Evolutionary conservation across 805 yeast species (phyloP).

Genomic region (Diddensiella transvaalensis): DNA sequence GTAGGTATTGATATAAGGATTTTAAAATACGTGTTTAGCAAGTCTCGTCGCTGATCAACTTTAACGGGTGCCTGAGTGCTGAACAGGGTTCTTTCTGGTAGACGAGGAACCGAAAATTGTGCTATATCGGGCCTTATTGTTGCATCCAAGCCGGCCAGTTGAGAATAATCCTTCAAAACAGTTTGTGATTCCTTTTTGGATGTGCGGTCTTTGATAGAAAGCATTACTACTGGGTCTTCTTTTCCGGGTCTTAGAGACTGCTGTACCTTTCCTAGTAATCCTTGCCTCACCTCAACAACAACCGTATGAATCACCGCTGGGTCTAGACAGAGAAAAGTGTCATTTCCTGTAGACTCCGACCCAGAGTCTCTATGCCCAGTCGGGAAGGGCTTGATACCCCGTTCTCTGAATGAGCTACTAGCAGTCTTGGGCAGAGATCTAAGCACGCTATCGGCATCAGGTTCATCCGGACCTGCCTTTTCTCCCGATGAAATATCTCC

Average conservation of each 20-base stretch:
- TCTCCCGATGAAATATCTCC: not conserved
- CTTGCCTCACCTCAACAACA: constrained; percentile 23
- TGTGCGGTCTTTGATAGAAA: constrained; percentile 61
- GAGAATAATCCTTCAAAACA: constrained; percentile 59
- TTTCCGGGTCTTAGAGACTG: constrained; percentile 36
- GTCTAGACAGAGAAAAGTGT: constrained; percentile 6
- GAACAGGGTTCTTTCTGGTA: constrained; percentile 65
- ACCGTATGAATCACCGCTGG: constrained; percentile 29
- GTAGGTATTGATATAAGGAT: constrained; percentile 55
- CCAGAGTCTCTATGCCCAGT: not conserved
- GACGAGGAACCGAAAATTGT: constrained; percentile 42
- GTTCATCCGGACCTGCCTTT: not conserved
- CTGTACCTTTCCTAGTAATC: constrained; percentile 18
- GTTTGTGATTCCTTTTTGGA: constrained; percentile 69
- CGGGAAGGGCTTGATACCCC: not conserved
- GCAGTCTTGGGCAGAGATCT: constrained; percentile 1
- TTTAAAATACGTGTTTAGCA: constrained; percentile 56
- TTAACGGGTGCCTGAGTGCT: constrained; percentile 56
- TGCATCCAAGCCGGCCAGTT: constrained; percentile 58
- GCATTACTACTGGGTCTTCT: constrained; percentile 52
- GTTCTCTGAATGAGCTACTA: not conserved
- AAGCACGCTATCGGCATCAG: not conserved
- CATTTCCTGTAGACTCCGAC: not conserved
- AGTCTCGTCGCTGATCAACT: constrained; percentile 56
- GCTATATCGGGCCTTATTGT: constrained; percentile 41